Percentiles rank a stretch among this genome's conserved stretches.
Evolutionary conservation across 2,329 filamentous ascomycete genomes (phyloP).

Genomic region (Myotisia sp.): DNA sequence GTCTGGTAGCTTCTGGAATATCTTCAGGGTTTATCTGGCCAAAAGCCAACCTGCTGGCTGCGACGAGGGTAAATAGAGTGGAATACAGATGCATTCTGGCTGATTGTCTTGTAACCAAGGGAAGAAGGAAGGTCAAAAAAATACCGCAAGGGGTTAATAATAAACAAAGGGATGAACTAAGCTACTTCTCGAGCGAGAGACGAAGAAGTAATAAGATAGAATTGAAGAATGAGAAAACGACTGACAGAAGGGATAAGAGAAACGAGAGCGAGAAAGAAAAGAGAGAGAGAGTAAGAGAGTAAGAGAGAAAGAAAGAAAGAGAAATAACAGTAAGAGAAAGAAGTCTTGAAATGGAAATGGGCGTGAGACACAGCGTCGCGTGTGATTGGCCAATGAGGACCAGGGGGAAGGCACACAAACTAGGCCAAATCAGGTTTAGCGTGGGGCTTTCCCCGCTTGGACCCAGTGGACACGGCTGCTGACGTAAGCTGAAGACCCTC

Average conservation of each 20-base stretch:
- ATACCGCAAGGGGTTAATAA: too few species aligned
- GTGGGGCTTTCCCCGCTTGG: too few species aligned
- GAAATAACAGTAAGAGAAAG: not conserved
- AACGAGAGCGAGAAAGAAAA: not conserved
- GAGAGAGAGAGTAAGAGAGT: conserved; percentile 1
- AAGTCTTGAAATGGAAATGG: not conserved
- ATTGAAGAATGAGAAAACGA: too few species aligned
- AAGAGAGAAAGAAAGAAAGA: conserved; percentile 6
- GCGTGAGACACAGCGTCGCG: not conserved
- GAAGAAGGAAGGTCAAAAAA: not conserved
- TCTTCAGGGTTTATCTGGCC: conserved; percentile 28
- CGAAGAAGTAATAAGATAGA: too few species aligned
- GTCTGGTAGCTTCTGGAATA: conserved; percentile 23
- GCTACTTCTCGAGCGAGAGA: too few species aligned
- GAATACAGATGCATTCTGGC: conserved; percentile 7
- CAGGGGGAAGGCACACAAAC: too few species aligned
- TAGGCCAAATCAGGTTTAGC: too few species aligned
- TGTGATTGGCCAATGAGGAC: conserved; percentile 1
- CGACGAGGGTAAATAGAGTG: conserved; percentile 22
- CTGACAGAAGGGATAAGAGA: not conserved
- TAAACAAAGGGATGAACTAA: too few species aligned
- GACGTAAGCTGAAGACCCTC: too few species aligned
- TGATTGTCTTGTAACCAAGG: not conserved
- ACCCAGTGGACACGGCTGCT: too few species aligned
- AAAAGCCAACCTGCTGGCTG: conserved; percentile 19